Evolutionary conservation across 2,329 filamentous ascomycete genomes (phyloP), one percentile per base, ranked within the genome.

Genomic region (Claviceps sp.): DNA sequence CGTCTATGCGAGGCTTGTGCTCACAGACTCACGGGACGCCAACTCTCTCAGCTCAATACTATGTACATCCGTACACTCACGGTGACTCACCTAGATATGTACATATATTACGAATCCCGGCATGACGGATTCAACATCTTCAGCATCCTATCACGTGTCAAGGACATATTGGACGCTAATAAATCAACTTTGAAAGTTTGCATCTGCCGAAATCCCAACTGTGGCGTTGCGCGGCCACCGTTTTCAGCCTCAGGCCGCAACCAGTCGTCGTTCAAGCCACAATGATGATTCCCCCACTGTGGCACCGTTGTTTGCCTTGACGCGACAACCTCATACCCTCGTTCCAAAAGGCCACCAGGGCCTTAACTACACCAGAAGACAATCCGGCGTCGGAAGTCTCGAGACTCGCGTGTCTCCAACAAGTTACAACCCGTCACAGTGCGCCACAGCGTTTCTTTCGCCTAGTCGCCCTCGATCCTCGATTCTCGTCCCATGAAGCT

Each of bases 201-300:
- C 16, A n/a, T 16, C 39, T 41, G 17, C 19, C 19, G 40, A 42
- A 11, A 13, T 11, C 24, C 14, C 24, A 30, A n/a, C 3, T 30
- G 19, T 34, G 22, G 43, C 43, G 6, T 45, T 19, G 4, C 11
- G 26, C 26, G 26, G 10, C 26, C 44, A 43, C 13, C 16, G 50
- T 5, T 26, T 34, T 19, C 24, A 39, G 52, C 46, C 52, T 51
- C 30, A 54, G 52, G 52, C 51, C 48, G 48, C 45, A 51, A 46
- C 17, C 19, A 26, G 26, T 16, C 17, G 10, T 30, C 14, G 14
- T 17, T 30, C 50, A 44, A 49, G 40, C 49, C 49, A 44, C 49
- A 50, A 14, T 14, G 8, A n/a, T 38, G 17, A 8, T 14, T 16
- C 44, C 8, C 34, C n/a, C 50, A 47, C 40, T 47, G 26, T 22